Evolutionary conservation across 257 asterid genomes (phyloP).

Genomic region (Verbascum thapsus): DNA sequence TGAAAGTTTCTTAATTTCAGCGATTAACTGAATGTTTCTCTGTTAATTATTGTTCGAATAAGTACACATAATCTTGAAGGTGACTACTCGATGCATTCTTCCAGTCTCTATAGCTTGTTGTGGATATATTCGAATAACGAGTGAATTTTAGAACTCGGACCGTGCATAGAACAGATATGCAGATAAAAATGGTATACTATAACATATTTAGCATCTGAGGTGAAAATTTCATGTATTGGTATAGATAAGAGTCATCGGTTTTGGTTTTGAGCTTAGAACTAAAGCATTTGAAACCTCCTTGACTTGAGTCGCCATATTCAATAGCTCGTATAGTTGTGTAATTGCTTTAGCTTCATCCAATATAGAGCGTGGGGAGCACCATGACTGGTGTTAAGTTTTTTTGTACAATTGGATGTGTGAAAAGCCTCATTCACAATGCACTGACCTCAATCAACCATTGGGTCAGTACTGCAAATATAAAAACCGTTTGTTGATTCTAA

Average conservation of each 20-base stretch:
- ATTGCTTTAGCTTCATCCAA: background rate
- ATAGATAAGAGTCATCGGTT: background rate
- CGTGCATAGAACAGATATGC: slow-evolving; percentile 2
- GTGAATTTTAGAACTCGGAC: slow-evolving; percentile 2
- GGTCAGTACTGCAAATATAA: background rate
- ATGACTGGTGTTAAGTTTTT: background rate
- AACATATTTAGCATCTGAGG: slow-evolving; percentile 4
- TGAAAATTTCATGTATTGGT: background rate
- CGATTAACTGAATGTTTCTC: background rate
- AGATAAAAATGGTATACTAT: background rate
- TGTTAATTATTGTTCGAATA: background rate
- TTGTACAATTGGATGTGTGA: background rate
- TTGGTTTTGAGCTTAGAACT: slow-evolving; percentile 7
- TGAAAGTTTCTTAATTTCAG: background rate
- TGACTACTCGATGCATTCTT: background rate
- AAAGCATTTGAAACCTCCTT: slow-evolving; percentile 1
- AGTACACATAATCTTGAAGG: too few species aligned
- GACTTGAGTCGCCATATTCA: background rate
- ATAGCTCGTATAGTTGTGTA: background rate
- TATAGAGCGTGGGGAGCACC: background rate
- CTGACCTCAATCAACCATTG: background rate
- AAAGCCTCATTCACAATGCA: background rate
- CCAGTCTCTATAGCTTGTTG: background rate
- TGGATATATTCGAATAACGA: background rate
- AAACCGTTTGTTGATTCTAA: background rate